Base-by-base conservation (phyloP, 1,284 basidiomycete genomes). In the Apiotrichum domesticum region DNA sequence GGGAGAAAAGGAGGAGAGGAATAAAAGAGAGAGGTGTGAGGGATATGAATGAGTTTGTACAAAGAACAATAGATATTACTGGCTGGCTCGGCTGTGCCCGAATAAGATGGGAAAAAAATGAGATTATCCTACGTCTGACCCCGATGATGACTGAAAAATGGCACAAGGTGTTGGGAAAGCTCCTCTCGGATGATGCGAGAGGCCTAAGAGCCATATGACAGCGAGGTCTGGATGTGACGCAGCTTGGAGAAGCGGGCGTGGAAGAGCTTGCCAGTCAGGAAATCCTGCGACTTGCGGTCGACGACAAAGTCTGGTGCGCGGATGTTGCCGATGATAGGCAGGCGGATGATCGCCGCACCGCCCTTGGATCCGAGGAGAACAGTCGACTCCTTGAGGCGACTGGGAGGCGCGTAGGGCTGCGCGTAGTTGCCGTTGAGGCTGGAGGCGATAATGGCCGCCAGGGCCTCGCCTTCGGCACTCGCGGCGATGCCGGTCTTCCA, bases 401-500 rank as follows among this genome's bases (percentile, higher is more conserved):
- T 66, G 32, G 46, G 49, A 11, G 47, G 52, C 13, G 42, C 4
- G 62, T 67, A 70, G 13, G 59, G 61, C 60, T 67, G 66, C 3
- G 68, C 48, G 8, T 55, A 56, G 51, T 66, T 64, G 21, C 64
- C 64, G 42, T 66, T 66, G 35, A 46, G 45, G 51, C 68, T 48
- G n/a, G 65, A 66, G 32, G 66, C 62, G 9, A 66, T 53, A 44
- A 74, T 63, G 55, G 68, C 71, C n/a, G 55, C 65, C 3, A 57
- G 62, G 8, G 51, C 51, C 9, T 49, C 41, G n/a, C 66, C 65
- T 39, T 64, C 64, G 13, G 41, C 35, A 21, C 39, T 47, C 10
- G 70, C 71, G 1, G 63, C 66, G 41, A 73, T 63, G 37, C 53
- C 52, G 0, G 72, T 73, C 59, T 73, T 69, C 66, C 69, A 72